Evolutionary conservation across 495 filamentous ascomycete species (phyloP).

Genomic region (Pyronema domesticum): DNA sequence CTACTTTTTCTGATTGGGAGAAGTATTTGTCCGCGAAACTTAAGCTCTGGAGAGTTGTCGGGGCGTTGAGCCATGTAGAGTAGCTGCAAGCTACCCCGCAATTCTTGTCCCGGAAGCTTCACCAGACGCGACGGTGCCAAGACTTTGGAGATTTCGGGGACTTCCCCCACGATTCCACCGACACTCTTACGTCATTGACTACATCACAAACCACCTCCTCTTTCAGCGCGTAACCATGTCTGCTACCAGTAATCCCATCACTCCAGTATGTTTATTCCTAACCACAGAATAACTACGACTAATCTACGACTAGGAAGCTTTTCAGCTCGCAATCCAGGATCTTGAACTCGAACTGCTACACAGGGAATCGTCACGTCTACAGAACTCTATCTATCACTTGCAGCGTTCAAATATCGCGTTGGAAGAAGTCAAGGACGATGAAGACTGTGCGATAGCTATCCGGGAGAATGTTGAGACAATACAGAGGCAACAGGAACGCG

Average conservation of each 20-base stretch:
- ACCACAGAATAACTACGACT: not conserved
- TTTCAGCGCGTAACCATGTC: not conserved
- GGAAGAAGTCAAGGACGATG: conserved; percentile 34
- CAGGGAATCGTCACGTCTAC: conserved; percentile 48
- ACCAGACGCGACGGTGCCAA: no score
- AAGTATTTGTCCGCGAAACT: no score
- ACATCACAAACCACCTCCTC: no score
- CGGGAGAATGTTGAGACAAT: conserved; percentile 46
- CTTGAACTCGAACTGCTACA: conserved; percentile 45
- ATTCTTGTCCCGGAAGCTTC: no score
- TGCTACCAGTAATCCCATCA: not conserved
- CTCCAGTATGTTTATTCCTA: not conserved
- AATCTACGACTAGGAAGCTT: conserved; percentile 21
- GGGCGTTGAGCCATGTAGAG: no score
- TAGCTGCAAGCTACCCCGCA: no score
- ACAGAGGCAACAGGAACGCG: conserved; percentile 37
- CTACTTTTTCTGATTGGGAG: no score
- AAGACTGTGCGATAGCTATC: conserved; percentile 32
- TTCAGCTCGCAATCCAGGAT: conserved; percentile 40
- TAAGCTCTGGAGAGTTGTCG: no score
- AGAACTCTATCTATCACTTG: conserved; percentile 48
- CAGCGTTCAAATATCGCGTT: conserved; percentile 40
- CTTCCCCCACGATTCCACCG: no score
- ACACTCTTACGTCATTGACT: no score
- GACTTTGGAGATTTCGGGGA: no score